Evolutionary conservation across 169 alveolate species (phyloP), one percentile per base, ranked within the genome.

Genomic region (Plasmodium vivax): DNA sequence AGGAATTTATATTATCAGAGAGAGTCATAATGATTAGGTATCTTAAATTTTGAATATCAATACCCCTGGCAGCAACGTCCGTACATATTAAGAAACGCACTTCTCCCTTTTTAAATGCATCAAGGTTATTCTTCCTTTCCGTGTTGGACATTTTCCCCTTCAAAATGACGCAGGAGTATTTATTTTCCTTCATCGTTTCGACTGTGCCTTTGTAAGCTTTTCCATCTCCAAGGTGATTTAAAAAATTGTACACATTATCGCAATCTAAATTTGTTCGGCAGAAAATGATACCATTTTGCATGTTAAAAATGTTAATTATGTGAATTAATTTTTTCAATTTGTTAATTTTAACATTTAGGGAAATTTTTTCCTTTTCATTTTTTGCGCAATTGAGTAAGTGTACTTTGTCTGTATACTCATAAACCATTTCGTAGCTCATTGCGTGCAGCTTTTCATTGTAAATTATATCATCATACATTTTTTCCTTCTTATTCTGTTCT

Each of bases 31-130:
- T 90, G 34, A 91, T 88, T 68, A 93, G 47, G 85, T 88, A 87
- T 56, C 95, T 92, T 38, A 88, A 54, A 43, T 88, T 88, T 58
- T 88, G 99, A 96, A 99, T 98, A 97, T 99, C 99, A 51, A 99
- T 96, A 16, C 99, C 99, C 84, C 99, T 96, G 27, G 99, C 98
- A 2, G 99, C 99, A 3, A 99, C 96, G 96, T 99, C 99, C 1
- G 99, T 98, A 80, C 99, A 97, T 68, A 99, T 98, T 85, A 93
- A 77, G 68, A 93, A 93, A 45, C 96, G 91, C n/a, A 88, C 92
- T 51, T 88, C 90, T 19, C 96, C 96, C 54, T 85, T 93, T 80
- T 87, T 93, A 82, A 93, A 93, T 38, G 93, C 96, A 81, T 93
- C 51, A 19, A 93, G 74, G 47, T 93, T 93, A 32, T 92, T 80